These are phyloP conservation scores for Heliosperma pusillum DNA, from an alignment of 148 eudicot genomes.

Conservation along the genomic window DNA sequence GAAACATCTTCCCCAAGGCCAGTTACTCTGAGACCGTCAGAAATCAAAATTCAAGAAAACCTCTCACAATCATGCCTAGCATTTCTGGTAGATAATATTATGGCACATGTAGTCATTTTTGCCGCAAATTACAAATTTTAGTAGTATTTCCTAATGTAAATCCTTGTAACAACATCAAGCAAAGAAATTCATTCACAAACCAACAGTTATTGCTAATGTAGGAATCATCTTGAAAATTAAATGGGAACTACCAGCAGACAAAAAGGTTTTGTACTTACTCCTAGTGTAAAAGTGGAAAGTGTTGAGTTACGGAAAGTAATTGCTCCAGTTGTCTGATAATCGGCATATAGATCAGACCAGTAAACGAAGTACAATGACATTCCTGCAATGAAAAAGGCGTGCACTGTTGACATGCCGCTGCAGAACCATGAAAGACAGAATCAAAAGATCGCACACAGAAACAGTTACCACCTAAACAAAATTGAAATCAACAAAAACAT, in stretches of 20 bases:
- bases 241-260: neutral
- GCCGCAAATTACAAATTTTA: neutral
- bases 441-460: neutral
- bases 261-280: slow-evolving; percentile 50
- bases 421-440: slow-evolving; percentile 23
- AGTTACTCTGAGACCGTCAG: neutral
- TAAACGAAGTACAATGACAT: slow-evolving; percentile 90
- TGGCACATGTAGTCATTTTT: neutral
- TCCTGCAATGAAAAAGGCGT: slow-evolving; percentile 77
- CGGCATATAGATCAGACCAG: slow-evolving; percentile 90
- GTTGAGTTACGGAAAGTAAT: slow-evolving; percentile 75
- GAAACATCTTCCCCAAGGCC: neutral
- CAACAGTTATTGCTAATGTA: neutral
- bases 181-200: neutral
- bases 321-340: slow-evolving; percentile 40
- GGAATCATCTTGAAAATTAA: neutral
- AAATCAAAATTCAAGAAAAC: neutral
- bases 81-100: neutral
- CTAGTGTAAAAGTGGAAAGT: slow-evolving; percentile 75
- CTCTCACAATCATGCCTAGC: neutral
- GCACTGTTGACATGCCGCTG: slow-evolving; percentile 83
- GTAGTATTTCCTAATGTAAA: neutral
- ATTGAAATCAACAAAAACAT: neutral
- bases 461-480: neutral
- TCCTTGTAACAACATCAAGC: neutral